Conservation (phyloP, 768 basidiomycete species). For the Brasilioporus rufonigricans region DNA sequence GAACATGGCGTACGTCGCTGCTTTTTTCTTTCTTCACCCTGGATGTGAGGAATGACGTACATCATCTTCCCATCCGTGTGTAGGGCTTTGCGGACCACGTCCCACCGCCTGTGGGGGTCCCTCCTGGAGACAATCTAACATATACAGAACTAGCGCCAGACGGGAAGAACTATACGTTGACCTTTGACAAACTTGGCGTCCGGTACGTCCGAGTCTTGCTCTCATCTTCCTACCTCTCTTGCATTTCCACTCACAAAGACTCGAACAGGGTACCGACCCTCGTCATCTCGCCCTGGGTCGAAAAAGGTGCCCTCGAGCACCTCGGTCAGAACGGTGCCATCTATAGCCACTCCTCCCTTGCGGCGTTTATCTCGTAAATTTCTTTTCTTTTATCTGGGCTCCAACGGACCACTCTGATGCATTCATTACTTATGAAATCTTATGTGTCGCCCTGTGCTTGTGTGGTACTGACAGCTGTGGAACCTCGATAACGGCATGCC, state of each 20-base stretch:
- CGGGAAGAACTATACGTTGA: slow-evolving; percentile 18
- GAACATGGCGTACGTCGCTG: slow-evolving; percentile 21
- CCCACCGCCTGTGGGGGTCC: slow-evolving; percentile 19
- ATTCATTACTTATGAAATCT: background rate
- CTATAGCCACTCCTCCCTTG: slow-evolving; percentile 25
- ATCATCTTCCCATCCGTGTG: background rate
- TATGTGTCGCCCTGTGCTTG: background rate
- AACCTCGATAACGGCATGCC: slow-evolving; percentile 20
- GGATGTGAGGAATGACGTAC: background rate
- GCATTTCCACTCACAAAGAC: no score
- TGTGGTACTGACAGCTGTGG: slow-evolving; percentile 14
- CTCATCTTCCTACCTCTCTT: background rate
- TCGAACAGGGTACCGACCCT: slow-evolving; percentile 19
- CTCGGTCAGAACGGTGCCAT: background rate
- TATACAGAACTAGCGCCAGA: slow-evolving; percentile 22
- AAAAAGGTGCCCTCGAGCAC: slow-evolving; percentile 19
- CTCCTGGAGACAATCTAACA: slow-evolving; percentile 23
- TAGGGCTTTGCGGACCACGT: slow-evolving; percentile 28
- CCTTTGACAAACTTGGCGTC: slow-evolving; percentile 24
- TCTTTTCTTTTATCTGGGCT: no score
- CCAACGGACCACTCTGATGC: background rate
- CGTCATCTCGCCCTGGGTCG: slow-evolving; percentile 25
- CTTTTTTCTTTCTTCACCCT: background rate
- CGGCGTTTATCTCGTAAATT: slow-evolving; percentile 20
- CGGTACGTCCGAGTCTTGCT: slow-evolving; percentile 8